These are phyloP conservation scores for Pseudoscleropodium purum DNA, from an alignment of 225 moss, liverwort and hornwort species.

Conservation along the genomic window DNA sequence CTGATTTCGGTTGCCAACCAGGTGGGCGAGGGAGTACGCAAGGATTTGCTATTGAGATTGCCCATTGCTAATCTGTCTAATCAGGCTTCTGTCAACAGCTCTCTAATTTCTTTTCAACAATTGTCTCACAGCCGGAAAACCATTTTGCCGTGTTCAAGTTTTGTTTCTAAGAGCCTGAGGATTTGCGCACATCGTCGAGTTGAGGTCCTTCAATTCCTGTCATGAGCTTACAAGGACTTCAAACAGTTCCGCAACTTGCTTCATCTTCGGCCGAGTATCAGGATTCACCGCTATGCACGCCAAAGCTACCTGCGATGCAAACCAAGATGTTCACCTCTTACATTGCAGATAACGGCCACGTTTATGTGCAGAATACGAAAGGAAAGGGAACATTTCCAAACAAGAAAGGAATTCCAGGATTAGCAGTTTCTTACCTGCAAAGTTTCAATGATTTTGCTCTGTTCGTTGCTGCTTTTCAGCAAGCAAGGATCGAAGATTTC, in stretches of 20 bases:
- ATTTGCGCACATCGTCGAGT: neutral
- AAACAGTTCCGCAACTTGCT: conserved; percentile 33
- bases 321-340: neutral
- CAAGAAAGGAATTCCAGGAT: neutral
- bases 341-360: neutral
- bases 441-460: conserved; percentile 41
- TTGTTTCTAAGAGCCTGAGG: neutral
- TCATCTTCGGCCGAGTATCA: conserved; percentile 47
- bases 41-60: neutral
- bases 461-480: conserved; percentile 2
- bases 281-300: conserved; percentile 31
- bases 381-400: neutral
- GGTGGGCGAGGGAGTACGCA: neutral
- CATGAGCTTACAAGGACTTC: conserved; percentile 12
- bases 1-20: neutral
- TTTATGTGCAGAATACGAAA: neutral
- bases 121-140: neutral
- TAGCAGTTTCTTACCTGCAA: conserved; percentile 29
- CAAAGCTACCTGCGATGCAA: conserved; percentile 31
- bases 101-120: neutral
- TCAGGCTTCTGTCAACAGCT: neutral
- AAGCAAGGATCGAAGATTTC: conserved; percentile 48
- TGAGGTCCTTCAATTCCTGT: neutral
- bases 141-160: neutral
- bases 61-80: neutral